These are phyloP conservation scores for Bretschneidera sinensis DNA, from an alignment of 345 rosid genomes.

Conservation along the genomic window DNA sequence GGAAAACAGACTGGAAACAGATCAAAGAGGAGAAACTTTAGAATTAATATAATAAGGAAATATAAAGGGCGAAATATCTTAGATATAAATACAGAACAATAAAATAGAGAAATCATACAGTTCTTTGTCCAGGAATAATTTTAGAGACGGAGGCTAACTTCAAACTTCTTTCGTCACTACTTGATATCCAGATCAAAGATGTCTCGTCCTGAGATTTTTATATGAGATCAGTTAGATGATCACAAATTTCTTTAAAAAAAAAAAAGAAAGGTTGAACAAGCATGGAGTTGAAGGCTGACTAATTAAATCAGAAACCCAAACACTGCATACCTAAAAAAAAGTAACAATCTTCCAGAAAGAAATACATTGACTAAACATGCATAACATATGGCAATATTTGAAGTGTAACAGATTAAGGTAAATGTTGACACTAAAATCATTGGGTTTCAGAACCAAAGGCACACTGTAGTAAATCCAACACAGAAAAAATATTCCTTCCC, in stretches of 20 bases:
- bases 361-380: not conserved
- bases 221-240: constrained; percentile 5
- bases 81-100: constrained; percentile 1
- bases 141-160: constrained; percentile 74
- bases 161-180: constrained; percentile 74
- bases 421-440: too few relatives aligned
- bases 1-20: constrained; percentile 73
- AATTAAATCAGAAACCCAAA: not conserved
- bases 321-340: too few relatives aligned
- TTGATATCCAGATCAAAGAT: constrained; percentile 85
- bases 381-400: not conserved
- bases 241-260: not conserved
- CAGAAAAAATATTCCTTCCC: too few relatives aligned
- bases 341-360: too few relatives aligned
- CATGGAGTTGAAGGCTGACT: not conserved
- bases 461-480: too few relatives aligned
- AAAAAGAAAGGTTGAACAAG: not conserved
- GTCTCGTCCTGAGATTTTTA: constrained; percentile 73
- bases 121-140: constrained; percentile 95
- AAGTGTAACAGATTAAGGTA: too few relatives aligned
- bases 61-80: not conserved
- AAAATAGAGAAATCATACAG: constrained; percentile 49
- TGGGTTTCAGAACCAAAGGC: too few relatives aligned
- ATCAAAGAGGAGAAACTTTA: constrained; percentile 19
- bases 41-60: constrained; percentile 10